Evolutionary conservation across 2,329 filamentous ascomycete species (phyloP), one percentile per base, ranked within the genome.

Genomic region (Paramyrothecium roridum): DNA sequence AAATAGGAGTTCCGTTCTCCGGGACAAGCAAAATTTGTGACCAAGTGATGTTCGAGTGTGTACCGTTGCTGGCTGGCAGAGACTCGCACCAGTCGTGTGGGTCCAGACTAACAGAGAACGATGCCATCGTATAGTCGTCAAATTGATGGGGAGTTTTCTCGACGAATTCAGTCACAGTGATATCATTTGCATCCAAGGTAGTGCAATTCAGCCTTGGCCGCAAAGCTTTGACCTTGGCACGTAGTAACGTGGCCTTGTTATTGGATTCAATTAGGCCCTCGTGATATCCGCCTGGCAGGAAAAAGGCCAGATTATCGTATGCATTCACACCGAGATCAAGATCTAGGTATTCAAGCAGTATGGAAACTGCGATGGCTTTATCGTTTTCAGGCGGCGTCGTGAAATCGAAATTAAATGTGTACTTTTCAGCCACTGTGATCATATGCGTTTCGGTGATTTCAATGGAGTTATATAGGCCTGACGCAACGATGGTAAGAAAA

Each of bases 241-340:
- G n/a, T 56, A 17, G n/a, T n/a, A 65, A 48, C 8, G 55, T 40
- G 4, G 52, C 54, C 10, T 55, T 57, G 11, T 56, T 52, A 13
- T 54, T 26, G 30, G 59, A 59, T 8, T 57, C 26, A 30, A 10
- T 10, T 6, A 30, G 26, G 26, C 26, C 26, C 10, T 30, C 6
- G 26, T 30, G 6, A 10, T 30, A 4, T 30, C 10, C 10, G 26
- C 26, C 10, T 4, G 26, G 26, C 6, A 30, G 48, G 37, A 61
- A 61, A 51, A 70, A 63, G 2, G 60, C 66, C 1, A 71, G 59
- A 17, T 67, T 63, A 13, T 63, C 58, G 37, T 67, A 67, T 3
- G 68, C 69, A 68, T 68, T 70, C 47, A 64, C 55, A 0, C 68
- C 67, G 33, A 69, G 64, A 4, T 65, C 59, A n/a, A 70, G 43